Base-by-base conservation (phyloP, 2,329 filamentous ascomycete genomes). In the Curvularia hawaiiensis region DNA sequence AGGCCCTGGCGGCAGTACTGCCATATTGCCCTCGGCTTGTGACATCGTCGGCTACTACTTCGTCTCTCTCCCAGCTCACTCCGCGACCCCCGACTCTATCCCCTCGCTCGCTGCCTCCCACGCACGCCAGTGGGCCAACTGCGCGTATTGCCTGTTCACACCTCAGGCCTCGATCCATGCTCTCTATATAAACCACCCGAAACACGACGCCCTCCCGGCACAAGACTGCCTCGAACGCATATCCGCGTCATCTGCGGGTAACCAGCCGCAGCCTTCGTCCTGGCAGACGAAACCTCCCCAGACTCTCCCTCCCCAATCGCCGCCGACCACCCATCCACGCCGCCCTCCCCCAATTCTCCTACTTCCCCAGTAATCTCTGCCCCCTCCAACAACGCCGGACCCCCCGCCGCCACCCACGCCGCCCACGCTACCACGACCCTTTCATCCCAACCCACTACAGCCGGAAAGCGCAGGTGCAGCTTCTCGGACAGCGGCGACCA, bases 201-300 rank as follows among this genome's bases (percentile, higher is more conserved):
- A 18, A 62, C 40, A 54, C 55, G 52, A 53, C 63, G 51, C 56
- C 60, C 59, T 55, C 35, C 52, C 61, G 64, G 67, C 64, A 63
- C 61, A 47, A 50, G 58, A 61, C 67, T 64, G 59, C 64, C 59
- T 56, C 63, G 62, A 59, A 60, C 54, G 48, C 60, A 55, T 62
- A 65, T 62, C 64, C 68, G 70, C 71, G 60, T 62, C 62, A 61
- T 60, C 60, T 71, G 73, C 74, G 68, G 67, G 66, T 69, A 72
- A 69, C 65, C 58, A 59, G 61, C 52, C 61, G 62, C 65, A 61
- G 69, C 66, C 60, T 74, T 86, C 87, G 88, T 87, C 84, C 88
- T 91, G 89, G 89, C 88, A 84, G 84, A 89, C 85, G 84, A 86
- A 82, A 81, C 73, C 75, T 80, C 84, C 78, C 80, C 79, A 75